These are phyloP conservation scores for Erodium moschatum DNA, from an alignment of 441 rosid species.

Conservation along the genomic window DNA sequence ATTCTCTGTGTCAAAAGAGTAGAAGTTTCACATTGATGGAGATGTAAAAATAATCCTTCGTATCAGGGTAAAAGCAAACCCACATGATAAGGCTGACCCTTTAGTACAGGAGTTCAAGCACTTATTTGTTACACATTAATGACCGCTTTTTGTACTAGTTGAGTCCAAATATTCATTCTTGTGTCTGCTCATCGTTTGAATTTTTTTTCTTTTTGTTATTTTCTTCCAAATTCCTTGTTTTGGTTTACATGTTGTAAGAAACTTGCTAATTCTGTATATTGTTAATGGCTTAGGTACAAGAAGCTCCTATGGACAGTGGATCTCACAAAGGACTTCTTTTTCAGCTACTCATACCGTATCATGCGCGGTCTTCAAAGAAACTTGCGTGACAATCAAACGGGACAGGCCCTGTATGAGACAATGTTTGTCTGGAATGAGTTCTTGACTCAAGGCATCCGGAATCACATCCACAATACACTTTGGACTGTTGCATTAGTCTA, in stretches of 20 bases:
- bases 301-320: conserved; percentile 84
- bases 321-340: conserved; percentile 95
- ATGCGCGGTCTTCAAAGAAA: conserved; percentile 93
- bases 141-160: too few relatives aligned
- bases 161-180: background rate
- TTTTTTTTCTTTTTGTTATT: background rate
- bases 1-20: too few relatives aligned
- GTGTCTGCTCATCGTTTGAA: background rate
- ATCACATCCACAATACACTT: conserved; percentile 66
- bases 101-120: too few relatives aligned
- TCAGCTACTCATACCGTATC: conserved; percentile 89
- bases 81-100: too few relatives aligned
- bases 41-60: too few relatives aligned
- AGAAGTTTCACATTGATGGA: too few relatives aligned
- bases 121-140: too few relatives aligned
- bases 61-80: too few relatives aligned
- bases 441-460: conserved; percentile 81
- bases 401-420: conserved; percentile 65
- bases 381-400: conserved; percentile 56
- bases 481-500: conserved; percentile 98
- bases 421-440: conserved; percentile 99
- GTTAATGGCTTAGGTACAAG: conserved; percentile 65
- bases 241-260: background rate
- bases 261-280: background rate
- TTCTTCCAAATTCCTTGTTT: background rate